A percentile compares a stretch with the other conserved stretches of the same genome.
Conservation (phyloP, 306 rosid species). For the Vicia villosa region DNA sequence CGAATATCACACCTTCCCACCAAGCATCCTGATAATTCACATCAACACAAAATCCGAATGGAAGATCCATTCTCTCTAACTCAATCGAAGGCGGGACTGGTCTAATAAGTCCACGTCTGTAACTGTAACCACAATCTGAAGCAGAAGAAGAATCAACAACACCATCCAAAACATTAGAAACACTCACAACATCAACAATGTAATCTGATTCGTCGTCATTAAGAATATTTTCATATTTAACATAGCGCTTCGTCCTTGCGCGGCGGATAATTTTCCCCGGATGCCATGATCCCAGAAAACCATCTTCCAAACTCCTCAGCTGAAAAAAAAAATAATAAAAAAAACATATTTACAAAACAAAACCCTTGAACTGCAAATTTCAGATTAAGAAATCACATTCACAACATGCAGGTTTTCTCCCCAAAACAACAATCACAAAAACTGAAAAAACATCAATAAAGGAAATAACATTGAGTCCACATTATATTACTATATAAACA, state of each 20-base stretch:
- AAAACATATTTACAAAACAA: neutral
- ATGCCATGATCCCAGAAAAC: slow-evolving; percentile 91
- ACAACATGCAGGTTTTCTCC: neutral
- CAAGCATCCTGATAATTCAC: slow-evolving; percentile 68
- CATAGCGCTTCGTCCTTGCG: slow-evolving; percentile 49
- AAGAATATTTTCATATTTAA: slow-evolving; percentile 60
- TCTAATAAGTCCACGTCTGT: slow-evolving; percentile 59
- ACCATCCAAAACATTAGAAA: slow-evolving; percentile 62
- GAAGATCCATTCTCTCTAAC: slow-evolving; percentile 41
- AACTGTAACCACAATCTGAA: slow-evolving; percentile 11
- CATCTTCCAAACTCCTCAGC: slow-evolving; percentile 82
- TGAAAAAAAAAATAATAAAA: slow-evolving; percentile 31
- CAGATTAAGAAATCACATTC: slow-evolving; percentile 14
- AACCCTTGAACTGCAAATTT: slow-evolving; percentile 21
- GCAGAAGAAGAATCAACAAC: neutral
- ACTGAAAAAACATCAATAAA: neutral
- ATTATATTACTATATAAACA: slow-evolving; percentile 1
- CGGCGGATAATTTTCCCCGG: slow-evolving; percentile 54
- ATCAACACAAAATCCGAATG: slow-evolving; percentile 75
- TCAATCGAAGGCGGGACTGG: slow-evolving; percentile 56
- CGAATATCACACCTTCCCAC: slow-evolving; percentile 97
- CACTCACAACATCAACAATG: slow-evolving; percentile 50
- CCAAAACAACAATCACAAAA: neutral
- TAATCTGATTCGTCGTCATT: slow-evolving; percentile 40
- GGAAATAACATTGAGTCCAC: slow-evolving; percentile 14